These are phyloP conservation scores for Juglanconis juglandina DNA, from an alignment of 2,329 filamentous ascomycete genomes.

Conservation along the genomic window DNA sequence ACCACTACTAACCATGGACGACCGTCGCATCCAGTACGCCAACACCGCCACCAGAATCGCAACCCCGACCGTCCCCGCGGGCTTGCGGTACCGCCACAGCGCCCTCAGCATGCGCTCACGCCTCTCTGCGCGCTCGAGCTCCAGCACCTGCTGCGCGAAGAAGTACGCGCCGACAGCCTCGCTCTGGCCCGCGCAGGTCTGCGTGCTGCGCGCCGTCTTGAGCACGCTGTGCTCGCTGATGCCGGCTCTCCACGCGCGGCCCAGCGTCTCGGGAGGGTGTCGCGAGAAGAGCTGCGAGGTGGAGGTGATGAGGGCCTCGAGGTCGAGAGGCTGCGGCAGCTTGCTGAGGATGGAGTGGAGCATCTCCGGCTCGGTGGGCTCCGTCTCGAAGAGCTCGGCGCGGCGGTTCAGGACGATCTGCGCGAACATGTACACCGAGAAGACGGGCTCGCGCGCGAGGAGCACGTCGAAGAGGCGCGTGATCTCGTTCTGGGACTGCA, in stretches of 20 bases:
- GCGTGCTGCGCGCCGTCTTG: conserved; percentile 68
- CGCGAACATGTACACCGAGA: conserved; percentile 87
- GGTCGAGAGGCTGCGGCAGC: conserved; percentile 73
- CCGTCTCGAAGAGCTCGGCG: conserved; percentile 81
- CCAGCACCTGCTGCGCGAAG: conserved; percentile 68
- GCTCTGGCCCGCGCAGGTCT: conserved; percentile 50
- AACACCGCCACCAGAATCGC: conserved; percentile 65
- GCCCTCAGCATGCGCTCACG: conserved; percentile 47
- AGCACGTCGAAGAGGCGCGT: conserved; percentile 89
- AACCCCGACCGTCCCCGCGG: conserved; percentile 58
- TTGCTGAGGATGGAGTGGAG: conserved; percentile 85
- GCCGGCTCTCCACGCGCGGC: conserved; percentile 57
- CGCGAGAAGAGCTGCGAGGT: conserved; percentile 61
- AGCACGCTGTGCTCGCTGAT: conserved; percentile 78
- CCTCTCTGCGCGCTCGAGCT: conserved; percentile 66
- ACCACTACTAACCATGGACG: conserved; percentile 25
- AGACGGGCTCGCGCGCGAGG: conserved; percentile 80
- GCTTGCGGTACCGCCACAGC: conserved; percentile 63
- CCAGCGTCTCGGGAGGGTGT: conserved; percentile 70
- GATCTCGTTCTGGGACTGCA: conserved; percentile 85
- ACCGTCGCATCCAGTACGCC: conserved; percentile 64
- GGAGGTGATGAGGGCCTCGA: conserved; percentile 71
- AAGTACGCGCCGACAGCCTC: conserved; percentile 63
- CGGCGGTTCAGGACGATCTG: conserved; percentile 79
- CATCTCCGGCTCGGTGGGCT: conserved; percentile 83